Percentiles rank a stretch among this genome's conserved stretches.
Evolutionary conservation across 169 alveolate genomes (phyloP).

Genomic region (Blepharisma undulans): DNA sequence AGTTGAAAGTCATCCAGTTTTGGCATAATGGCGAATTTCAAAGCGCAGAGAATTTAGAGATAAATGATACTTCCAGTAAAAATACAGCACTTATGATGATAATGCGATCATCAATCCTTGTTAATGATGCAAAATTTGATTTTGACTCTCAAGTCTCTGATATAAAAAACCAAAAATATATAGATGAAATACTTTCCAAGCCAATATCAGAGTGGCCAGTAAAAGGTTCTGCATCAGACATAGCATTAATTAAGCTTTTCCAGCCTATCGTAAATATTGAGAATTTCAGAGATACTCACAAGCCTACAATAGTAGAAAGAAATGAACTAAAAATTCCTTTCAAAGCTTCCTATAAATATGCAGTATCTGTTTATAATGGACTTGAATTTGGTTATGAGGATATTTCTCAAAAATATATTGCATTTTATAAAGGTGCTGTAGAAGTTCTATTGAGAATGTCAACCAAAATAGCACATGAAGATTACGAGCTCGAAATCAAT

Average conservation of each 20-base stretch:
- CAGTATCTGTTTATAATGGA: slow-evolving; percentile 53
- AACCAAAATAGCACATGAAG: neutral
- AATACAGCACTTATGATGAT: neutral
- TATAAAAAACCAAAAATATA: neutral
- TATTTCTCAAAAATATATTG: neutral
- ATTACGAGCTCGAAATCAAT: slow-evolving; percentile 20
- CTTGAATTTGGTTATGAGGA: neutral
- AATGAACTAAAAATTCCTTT: slow-evolving; percentile 55
- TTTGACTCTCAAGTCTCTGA: neutral
- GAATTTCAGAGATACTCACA: slow-evolving; percentile 41
- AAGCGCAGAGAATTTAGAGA: neutral
- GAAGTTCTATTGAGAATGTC: slow-evolving; percentile 51
- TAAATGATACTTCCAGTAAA: neutral
- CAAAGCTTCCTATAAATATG: slow-evolving; percentile 60
- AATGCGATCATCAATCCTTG: neutral
- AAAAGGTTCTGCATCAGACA: slow-evolving; percentile 82
- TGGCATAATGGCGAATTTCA: slow-evolving; percentile 57
- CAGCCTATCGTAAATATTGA: slow-evolving; percentile 5
- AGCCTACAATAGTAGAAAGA: slow-evolving; percentile 42
- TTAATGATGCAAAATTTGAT: neutral
- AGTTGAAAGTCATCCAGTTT: slow-evolving; percentile 80
- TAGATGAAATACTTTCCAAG: neutral
- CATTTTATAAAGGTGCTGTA: slow-evolving; percentile 59
- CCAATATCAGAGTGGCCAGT: neutral
- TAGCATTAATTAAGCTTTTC: slow-evolving; percentile 82